Conservation (phyloP, 129 eudicot species). For the Apium graveolens region DNA sequence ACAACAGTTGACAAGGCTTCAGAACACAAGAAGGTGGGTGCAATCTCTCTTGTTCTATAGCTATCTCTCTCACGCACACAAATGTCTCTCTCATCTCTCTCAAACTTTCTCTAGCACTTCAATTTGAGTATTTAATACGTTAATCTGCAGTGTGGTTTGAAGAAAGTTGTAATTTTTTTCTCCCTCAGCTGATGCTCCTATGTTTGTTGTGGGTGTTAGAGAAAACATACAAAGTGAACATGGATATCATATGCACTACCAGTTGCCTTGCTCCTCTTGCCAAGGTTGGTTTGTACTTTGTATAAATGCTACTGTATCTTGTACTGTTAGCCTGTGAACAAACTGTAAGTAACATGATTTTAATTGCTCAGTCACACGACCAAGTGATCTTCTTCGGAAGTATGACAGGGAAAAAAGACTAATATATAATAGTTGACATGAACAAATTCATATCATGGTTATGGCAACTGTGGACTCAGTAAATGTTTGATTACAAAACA, state of each 20-base stretch:
- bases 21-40: constrained; percentile 67
- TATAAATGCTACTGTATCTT: neutral
- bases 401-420: neutral
- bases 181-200: constrained; percentile 97
- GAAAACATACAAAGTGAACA: constrained; percentile 70
- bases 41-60: neutral
- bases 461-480: neutral
- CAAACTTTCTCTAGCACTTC: neutral
- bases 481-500: neutral
- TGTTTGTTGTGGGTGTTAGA: constrained; percentile 99
- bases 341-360: neutral
- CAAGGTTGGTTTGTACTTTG: constrained; percentile 59
- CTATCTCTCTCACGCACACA: no score
- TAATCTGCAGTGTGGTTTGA: constrained; percentile 78
- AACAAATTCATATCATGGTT: no score
- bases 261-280: constrained; percentile 98
- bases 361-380: neutral
- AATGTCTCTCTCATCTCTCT: neutral
- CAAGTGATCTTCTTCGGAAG: neutral
- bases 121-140: constrained; percentile 14
- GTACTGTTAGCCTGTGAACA: neutral
- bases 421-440: neutral
- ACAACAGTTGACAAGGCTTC: constrained; percentile 87
- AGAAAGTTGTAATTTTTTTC: constrained; percentile 93
- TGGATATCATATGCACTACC: constrained; percentile 95